These are phyloP conservation scores for Balakata baccata DNA, from an alignment of 345 rosid genomes.

Conservation along the genomic window DNA sequence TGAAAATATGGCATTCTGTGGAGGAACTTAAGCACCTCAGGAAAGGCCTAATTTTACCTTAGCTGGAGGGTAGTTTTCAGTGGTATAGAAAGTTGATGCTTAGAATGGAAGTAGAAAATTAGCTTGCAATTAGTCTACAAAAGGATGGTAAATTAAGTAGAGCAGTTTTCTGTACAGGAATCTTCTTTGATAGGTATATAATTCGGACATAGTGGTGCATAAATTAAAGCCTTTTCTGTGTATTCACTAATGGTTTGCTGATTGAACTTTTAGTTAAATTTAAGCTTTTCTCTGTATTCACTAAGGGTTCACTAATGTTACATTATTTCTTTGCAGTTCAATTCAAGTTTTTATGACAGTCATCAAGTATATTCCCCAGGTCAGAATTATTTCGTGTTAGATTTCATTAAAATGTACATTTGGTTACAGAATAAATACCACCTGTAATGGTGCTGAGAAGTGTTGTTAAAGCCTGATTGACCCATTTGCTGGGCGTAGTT, in stretches of 20 bases:
- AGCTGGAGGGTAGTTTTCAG: neutral
- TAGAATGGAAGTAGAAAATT: neutral
- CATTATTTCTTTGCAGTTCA: slow-evolving; percentile 45
- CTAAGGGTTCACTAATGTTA: neutral
- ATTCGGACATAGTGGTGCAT: neutral
- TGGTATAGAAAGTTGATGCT: neutral
- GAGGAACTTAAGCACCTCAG: neutral
- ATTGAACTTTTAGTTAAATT: neutral
- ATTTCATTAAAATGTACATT: neutral
- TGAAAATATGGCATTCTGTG: neutral
- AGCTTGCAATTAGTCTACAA: neutral
- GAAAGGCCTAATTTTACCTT: neutral
- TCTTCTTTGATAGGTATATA: neutral
- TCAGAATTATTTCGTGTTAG: slow-evolving; percentile 22
- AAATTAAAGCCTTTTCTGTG: neutral
- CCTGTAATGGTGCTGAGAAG: neutral
- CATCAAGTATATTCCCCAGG: slow-evolving; percentile 91
- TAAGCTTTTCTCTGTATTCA: neutral
- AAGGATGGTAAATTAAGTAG: neutral
- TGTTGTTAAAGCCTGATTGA: neutral
- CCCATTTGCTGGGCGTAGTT: neutral
- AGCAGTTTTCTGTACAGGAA: neutral
- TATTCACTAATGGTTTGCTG: neutral
- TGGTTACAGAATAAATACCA: neutral
- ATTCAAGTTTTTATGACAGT: slow-evolving; percentile 83